phyloP scores from a whole-genome alignment of 1,284 basidiomycete species.

The Neotropicomus parvogracilis region DNA sequence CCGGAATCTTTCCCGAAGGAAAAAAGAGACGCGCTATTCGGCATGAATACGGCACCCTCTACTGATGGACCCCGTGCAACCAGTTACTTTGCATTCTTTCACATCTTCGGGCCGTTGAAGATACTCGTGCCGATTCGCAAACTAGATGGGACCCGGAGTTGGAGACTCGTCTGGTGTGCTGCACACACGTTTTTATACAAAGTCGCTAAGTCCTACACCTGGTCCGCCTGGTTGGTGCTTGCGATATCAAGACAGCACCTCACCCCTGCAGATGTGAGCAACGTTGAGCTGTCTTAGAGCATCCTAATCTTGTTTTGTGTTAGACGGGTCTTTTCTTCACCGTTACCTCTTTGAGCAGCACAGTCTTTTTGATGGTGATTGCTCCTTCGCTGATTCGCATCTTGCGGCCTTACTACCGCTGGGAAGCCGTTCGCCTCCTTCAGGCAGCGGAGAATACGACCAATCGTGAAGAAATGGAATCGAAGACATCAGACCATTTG shows the following conservation, averaged over 20 bases:
- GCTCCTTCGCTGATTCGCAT: constrained; percentile 19
- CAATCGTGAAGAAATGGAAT: constrained; percentile 5
- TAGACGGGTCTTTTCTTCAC: constrained; percentile 30
- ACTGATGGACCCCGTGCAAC: neutral
- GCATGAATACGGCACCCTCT: constrained; percentile 5
- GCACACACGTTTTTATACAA: constrained; percentile 24
- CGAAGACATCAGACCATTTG: constrained; percentile 26
- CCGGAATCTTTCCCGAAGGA: constrained; percentile 34
- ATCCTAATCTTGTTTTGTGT: constrained; percentile 5
- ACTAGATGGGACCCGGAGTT: constrained; percentile 26
- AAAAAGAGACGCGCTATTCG: constrained; percentile 25
- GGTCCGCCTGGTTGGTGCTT: constrained; percentile 26
- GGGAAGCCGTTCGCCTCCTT: neutral
- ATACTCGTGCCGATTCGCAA: constrained; percentile 24
- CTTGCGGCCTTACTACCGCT: constrained; percentile 23
- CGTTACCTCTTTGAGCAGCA: constrained; percentile 9
- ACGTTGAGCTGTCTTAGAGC: neutral
- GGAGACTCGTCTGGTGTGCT: constrained; percentile 31
- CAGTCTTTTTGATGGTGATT: constrained; percentile 13
- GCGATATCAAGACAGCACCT: constrained; percentile 24
- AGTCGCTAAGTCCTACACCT: constrained; percentile 20
- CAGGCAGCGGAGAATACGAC: neutral
- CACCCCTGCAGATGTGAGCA: constrained; percentile 24
- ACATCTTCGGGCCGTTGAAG: constrained; percentile 27
- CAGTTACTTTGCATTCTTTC: neutral